Conservation (phyloP, 1,139 yeast genomes). For the Waltiozyma sp. region DNA sequence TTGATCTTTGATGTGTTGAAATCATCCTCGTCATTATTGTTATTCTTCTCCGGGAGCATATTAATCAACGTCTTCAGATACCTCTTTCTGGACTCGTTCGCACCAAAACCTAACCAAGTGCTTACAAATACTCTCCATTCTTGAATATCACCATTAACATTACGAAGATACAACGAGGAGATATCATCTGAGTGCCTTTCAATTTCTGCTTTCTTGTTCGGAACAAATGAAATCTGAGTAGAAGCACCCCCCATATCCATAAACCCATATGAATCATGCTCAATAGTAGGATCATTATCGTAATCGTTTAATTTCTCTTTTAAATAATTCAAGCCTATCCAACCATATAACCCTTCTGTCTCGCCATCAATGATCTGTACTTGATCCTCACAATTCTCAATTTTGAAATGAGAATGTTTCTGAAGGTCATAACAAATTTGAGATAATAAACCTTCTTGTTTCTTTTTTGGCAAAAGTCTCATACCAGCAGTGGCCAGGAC, state of each 20-base stretch:
- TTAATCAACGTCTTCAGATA: constrained; percentile 43
- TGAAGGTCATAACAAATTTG: constrained; percentile 41
- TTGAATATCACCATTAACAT: constrained; percentile 49
- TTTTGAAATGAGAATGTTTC: constrained; percentile 37
- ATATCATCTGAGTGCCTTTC: constrained; percentile 53
- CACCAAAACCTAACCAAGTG: constrained; percentile 82
- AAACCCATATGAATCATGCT: constrained; percentile 56
- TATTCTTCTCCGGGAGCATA: constrained; percentile 29
- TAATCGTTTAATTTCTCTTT: constrained; percentile 43
- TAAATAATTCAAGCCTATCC: constrained; percentile 66
- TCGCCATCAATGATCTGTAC: constrained; percentile 72
- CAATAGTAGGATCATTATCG: constrained; percentile 20
- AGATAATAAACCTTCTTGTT: constrained; percentile 34
- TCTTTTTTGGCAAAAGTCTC: constrained; percentile 45
- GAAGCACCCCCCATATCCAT: constrained; percentile 94
- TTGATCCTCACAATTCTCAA: constrained; percentile 45
- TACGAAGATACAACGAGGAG: constrained; percentile 43
- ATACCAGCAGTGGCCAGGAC: constrained; percentile 78
- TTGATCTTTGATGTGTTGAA: constrained; percentile 25
- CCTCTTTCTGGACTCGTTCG: constrained; percentile 63
- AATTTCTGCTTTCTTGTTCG: constrained; percentile 41
- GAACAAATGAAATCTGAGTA: constrained; percentile 72
- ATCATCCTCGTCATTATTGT: constrained; percentile 32
- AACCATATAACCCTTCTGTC: constrained; percentile 72
- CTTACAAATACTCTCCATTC: constrained; percentile 68